phyloP scores from a whole-genome alignment of 495 filamentous ascomycete species.

The Tuber borchii region DNA sequence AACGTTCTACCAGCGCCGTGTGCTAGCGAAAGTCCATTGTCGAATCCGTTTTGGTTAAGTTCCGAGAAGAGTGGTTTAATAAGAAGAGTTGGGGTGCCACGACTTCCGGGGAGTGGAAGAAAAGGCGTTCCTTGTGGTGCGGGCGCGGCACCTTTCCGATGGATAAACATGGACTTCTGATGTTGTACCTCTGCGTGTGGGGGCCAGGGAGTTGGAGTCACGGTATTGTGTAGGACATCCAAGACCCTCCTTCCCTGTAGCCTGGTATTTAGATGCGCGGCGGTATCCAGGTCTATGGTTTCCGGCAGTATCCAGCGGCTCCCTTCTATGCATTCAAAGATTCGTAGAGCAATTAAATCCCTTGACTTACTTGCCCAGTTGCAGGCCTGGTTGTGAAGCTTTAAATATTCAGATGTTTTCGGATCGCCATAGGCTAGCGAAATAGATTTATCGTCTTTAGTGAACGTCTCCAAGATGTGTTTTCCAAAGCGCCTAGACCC shows the following conservation, averaged over 20 bases:
- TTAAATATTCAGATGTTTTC: constrained; percentile 37
- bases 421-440: constrained; percentile 23
- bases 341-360: constrained; percentile 44
- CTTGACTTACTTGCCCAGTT: constrained; percentile 43
- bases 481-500: constrained; percentile 45
- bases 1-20: constrained; percentile 45
- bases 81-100: constrained; percentile 44
- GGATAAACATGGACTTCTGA: constrained; percentile 39
- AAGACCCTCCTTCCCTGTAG: constrained; percentile 41
- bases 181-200: constrained; percentile 16
- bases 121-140: constrained; percentile 24
- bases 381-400: constrained; percentile 42
- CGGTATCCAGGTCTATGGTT: background rate
- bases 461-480: constrained; percentile 42
- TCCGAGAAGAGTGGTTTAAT: constrained; percentile 40
- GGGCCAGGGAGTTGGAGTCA: constrained; percentile 41
- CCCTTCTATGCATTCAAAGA: constrained; percentile 43
- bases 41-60: constrained; percentile 23
- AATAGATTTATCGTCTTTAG: constrained; percentile 12
- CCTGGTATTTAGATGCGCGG: constrained; percentile 18
- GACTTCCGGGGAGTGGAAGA: constrained; percentile 45
- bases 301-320: constrained; percentile 34
- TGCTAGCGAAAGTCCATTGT: constrained; percentile 42
- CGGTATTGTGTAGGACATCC: constrained; percentile 46
- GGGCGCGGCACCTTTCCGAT: constrained; percentile 46